A percentile compares a stretch with the other conserved stretches of the same genome.
Evolutionary conservation across 306 rosid species (phyloP).

Genomic region (Dalbergia cultrata): DNA sequence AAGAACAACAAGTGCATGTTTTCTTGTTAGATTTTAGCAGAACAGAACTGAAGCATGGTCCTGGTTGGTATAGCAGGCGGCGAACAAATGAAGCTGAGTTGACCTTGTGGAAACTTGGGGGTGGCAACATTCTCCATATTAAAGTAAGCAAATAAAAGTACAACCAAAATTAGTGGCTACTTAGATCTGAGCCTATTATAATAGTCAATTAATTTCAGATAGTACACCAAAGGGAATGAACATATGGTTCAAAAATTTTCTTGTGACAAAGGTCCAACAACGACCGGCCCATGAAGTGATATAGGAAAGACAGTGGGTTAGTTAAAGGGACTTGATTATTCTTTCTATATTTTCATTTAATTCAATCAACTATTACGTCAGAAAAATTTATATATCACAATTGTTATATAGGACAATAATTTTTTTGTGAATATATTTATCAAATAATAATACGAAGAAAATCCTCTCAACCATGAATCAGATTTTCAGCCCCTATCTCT

Average conservation of each 20-base stretch:
- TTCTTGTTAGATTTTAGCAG: neutral
- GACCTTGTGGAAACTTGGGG: neutral
- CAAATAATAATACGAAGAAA: too few species aligned
- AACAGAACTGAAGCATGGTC: neutral
- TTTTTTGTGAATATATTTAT: too few species aligned
- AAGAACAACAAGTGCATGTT: conserved; percentile 1
- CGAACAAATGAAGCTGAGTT: neutral
- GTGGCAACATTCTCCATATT: neutral
- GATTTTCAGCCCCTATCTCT: too few species aligned
- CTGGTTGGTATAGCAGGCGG: conserved; percentile 21
- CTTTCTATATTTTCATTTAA: neutral
- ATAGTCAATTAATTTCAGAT: conserved; percentile 4
- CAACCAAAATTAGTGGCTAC: neutral
- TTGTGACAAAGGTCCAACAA: conserved; percentile 10
- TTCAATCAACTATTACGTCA: neutral
- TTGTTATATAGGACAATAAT: neutral
- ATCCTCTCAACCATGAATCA: too few species aligned
- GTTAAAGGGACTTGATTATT: conserved; percentile 21
- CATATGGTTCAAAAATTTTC: neutral
- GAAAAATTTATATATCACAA: neutral
- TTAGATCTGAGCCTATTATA: neutral
- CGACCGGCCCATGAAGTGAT: conserved; percentile 13
- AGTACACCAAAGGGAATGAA: neutral
- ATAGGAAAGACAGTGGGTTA: conserved; percentile 20
- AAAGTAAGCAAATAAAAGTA: neutral